A percentile compares a stretch with the other conserved stretches of the same genome.
These are phyloP conservation scores for Neurospora hispaniola DNA, from an alignment of 495 filamentous ascomycete genomes.

Conservation along the genomic window DNA sequence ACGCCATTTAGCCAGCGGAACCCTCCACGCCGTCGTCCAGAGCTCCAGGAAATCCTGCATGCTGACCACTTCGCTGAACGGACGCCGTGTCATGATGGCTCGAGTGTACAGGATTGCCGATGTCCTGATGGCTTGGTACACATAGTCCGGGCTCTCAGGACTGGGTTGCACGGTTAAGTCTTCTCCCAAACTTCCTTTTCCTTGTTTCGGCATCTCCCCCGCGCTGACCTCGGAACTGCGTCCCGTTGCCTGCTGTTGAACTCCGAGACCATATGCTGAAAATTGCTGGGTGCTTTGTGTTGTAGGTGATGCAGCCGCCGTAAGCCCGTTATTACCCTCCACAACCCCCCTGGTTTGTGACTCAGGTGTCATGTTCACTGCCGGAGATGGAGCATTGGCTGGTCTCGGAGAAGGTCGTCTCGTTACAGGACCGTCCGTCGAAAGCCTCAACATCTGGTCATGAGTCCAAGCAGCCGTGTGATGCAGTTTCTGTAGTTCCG, in stretches of 20 bases:
- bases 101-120: constrained; percentile 25
- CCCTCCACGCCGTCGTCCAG: constrained; percentile 27
- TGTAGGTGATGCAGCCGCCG: background rate
- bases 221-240: background rate
- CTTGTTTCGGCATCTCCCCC: background rate
- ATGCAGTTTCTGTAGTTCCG: constrained; percentile 24
- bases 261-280: background rate
- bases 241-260: background rate
- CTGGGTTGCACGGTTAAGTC: background rate
- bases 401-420: constrained; percentile 3
- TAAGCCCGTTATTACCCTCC: background rate
- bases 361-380: background rate
- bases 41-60: constrained; percentile 18
- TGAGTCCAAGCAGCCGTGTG: constrained; percentile 26
- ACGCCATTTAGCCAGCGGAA: constrained; percentile 24
- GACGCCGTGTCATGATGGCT: constrained; percentile 20
- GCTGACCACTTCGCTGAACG: constrained; percentile 16
- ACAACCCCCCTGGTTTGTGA: background rate
- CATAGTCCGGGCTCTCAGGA: constrained; percentile 10
- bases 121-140: constrained; percentile 25
- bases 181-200: background rate
- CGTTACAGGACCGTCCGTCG: constrained; percentile 9
- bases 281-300: background rate
- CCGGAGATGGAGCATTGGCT: constrained; percentile 4
- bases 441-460: constrained; percentile 18